phyloP scores from a whole-genome alignment of 192 early-diverging fungal species.

The Cetraspora pellucida region DNA sequence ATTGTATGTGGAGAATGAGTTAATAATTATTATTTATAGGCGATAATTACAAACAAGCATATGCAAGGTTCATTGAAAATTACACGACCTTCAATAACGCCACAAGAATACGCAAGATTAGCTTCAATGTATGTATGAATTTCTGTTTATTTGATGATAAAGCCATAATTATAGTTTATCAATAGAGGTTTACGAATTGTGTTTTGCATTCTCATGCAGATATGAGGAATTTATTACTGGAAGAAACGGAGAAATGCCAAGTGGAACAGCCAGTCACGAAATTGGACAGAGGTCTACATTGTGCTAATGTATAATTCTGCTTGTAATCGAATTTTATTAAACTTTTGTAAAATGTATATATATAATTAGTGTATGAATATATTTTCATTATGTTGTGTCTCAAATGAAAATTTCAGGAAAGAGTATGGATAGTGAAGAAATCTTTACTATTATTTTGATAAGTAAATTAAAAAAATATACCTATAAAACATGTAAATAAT shows the following conservation, averaged over 20 bases:
- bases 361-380: too few species aligned
- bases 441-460: too few species aligned
- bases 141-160: neutral
- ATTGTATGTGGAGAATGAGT: too few species aligned
- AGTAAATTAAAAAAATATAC: too few species aligned
- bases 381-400: too few species aligned
- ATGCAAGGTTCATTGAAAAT: constrained; percentile 22
- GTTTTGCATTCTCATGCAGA: constrained; percentile 20
- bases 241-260: constrained; percentile 61
- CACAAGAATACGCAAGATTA: constrained; percentile 36
- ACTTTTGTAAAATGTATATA: too few species aligned
- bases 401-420: too few species aligned
- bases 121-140: constrained; percentile 39
- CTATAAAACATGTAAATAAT: too few species aligned
- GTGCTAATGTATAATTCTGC: constrained; percentile 34
- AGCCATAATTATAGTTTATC: neutral
- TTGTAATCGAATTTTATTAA: too few species aligned
- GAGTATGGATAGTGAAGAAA: too few species aligned
- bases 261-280: constrained; percentile 49
- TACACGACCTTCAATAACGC: constrained; percentile 33
- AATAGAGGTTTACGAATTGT: neutral
- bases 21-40: constrained; percentile 29
- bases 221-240: constrained; percentile 63
- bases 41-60: constrained; percentile 28
- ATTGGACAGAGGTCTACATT: constrained; percentile 47